Percentiles rank a stretch among this genome's conserved stretches.
These are phyloP conservation scores for Paraurostyla sp. DNA, from an alignment of 73 alveolate species.

Conservation along the genomic window DNA sequence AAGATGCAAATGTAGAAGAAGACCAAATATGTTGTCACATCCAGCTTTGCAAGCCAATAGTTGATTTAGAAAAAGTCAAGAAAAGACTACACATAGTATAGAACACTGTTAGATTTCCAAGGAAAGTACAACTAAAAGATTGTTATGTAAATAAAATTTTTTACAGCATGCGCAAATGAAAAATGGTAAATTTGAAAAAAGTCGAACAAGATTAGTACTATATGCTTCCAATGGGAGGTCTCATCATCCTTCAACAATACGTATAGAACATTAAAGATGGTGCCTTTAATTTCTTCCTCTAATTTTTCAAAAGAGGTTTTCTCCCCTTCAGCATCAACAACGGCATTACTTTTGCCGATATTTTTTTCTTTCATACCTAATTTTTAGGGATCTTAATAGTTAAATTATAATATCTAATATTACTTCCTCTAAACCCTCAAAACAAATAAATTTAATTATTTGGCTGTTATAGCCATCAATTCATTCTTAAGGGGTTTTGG, in stretches of 20 bases:
- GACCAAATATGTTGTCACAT: slow-evolving; percentile 66
- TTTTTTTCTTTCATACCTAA: slow-evolving; percentile 52
- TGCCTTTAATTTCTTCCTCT: slow-evolving; percentile 62
- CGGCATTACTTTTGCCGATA: slow-evolving; percentile 20
- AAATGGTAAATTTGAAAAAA: slow-evolving; percentile 24
- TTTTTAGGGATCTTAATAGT: slow-evolving; percentile 39
- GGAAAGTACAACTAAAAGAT: slow-evolving; percentile 44
- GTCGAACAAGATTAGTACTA: slow-evolving; percentile 48
- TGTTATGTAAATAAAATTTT: background rate
- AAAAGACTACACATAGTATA: slow-evolving; percentile 52
- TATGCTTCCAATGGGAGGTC: slow-evolving; percentile 65
- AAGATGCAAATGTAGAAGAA: slow-evolving; percentile 73
- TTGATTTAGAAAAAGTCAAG: slow-evolving; percentile 65
- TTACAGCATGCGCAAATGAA: background rate
- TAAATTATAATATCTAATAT: too few relatives aligned
- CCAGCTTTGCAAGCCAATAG: slow-evolving; percentile 64
- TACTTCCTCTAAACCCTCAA: too few relatives aligned
- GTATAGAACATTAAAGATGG: slow-evolving; percentile 62
- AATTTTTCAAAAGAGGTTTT: slow-evolving; percentile 62
- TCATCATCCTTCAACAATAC: slow-evolving; percentile 71
- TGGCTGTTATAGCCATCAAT: too few relatives aligned
- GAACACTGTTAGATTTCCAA: slow-evolving; percentile 75
- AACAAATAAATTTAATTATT: too few relatives aligned
- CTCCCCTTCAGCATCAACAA: slow-evolving; percentile 19
- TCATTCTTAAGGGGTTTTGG: too few relatives aligned